phyloP scores from a whole-genome alignment of 139 green algal species.

The Tetradesmus obliquus region DNA sequence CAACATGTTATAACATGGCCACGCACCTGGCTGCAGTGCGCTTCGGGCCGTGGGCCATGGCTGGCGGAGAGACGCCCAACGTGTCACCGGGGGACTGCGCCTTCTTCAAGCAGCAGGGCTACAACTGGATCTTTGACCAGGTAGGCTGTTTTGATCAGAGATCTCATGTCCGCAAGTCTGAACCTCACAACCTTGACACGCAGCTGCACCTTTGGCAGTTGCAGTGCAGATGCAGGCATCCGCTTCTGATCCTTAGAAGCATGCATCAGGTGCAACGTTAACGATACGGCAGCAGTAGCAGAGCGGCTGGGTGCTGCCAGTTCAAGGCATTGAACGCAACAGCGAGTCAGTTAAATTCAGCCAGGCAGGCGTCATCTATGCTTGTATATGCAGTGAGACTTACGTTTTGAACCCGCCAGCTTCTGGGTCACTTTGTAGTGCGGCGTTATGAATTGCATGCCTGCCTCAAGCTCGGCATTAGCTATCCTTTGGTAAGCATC shows the following conservation, averaged over 20 bases:
- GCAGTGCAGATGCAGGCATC: background rate
- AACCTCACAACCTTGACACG: background rate
- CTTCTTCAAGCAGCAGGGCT: conserved; percentile 11
- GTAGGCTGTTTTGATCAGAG: background rate
- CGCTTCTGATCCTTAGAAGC: background rate
- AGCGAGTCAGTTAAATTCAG: too few relatives aligned
- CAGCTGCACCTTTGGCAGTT: background rate
- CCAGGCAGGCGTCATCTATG: too few relatives aligned
- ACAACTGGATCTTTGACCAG: conserved; percentile 6
- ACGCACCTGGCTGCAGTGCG: background rate
- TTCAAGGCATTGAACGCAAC: too few relatives aligned
- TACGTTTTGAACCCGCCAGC: too few relatives aligned
- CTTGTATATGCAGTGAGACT: too few relatives aligned
- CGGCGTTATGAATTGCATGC: too few relatives aligned
- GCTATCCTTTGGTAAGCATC: too few relatives aligned
- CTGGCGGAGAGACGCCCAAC: conserved; percentile 35
- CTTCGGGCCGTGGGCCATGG: conserved; percentile 43
- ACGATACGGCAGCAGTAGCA: too few relatives aligned
- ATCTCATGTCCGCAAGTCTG: background rate
- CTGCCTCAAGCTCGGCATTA: too few relatives aligned
- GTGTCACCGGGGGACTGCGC: conserved; percentile 12
- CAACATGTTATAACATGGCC: background rate
- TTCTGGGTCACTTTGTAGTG: too few relatives aligned
- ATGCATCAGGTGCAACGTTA: background rate
- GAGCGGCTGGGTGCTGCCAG: too few relatives aligned